These are phyloP conservation scores for Cymbopogon citratus DNA, from an alignment of 176 grass and related monocot genomes.

Conservation along the genomic window DNA sequence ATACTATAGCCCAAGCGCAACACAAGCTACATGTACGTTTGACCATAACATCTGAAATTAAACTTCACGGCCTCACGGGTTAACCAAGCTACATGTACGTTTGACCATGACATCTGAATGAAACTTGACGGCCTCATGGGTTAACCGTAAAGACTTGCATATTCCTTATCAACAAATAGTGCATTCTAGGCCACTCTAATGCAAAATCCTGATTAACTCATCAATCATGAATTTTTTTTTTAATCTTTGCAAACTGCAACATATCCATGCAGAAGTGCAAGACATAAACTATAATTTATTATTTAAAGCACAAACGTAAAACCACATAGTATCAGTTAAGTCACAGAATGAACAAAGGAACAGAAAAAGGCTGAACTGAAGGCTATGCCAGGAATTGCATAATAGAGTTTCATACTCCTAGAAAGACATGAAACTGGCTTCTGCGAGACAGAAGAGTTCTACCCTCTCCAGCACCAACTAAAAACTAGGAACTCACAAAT, in stretches of 20 bases:
- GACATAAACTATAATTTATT: neutral
- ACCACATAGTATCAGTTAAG: neutral
- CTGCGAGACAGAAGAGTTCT: neutral
- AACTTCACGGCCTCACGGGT: neutral
- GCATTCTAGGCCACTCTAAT: neutral
- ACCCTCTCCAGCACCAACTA: neutral
- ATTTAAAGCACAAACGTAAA: neutral
- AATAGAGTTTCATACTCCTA: neutral
- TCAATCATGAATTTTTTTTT: neutral
- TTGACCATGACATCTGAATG: neutral
- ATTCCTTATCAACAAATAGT: neutral
- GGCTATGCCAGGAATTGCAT: neutral
- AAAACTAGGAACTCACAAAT: neutral
- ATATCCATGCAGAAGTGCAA: neutral
- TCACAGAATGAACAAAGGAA: neutral
- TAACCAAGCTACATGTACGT: neutral
- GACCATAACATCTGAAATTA: neutral
- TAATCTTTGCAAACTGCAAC: neutral
- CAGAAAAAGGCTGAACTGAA: neutral
- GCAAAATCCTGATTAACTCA: neutral
- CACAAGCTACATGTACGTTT: neutral
- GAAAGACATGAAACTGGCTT: neutral
- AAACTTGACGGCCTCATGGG: neutral
- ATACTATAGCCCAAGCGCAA: neutral
- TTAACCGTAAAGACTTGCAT: neutral